Evolutionary conservation across 2,329 filamentous ascomycete species (phyloP).

Genomic region (Trichocomaceae sp.): DNA sequence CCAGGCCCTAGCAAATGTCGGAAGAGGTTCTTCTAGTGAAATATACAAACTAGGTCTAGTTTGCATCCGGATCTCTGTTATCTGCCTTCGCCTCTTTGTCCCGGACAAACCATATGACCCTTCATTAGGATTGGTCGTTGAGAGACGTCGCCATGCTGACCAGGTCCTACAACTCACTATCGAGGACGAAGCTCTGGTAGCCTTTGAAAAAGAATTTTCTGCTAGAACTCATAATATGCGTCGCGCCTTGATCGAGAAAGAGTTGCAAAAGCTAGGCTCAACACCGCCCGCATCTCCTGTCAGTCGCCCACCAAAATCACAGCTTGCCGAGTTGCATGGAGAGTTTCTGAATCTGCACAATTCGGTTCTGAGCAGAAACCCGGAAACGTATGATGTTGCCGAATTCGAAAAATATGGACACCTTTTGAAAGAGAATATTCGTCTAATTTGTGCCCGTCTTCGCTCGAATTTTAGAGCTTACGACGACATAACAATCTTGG

Average conservation of each 20-base stretch:
- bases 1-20: conserved; percentile 18
- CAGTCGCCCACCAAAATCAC: conserved; percentile 62
- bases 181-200: conserved; percentile 54
- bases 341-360: conserved; percentile 75
- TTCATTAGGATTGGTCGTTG: conserved; percentile 54
- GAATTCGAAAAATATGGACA: conserved; percentile 29
- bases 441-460: conserved; percentile 64
- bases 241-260: conserved; percentile 54
- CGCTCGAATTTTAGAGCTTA: conserved; percentile 67
- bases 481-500: conserved; percentile 73
- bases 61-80: conserved; percentile 70
- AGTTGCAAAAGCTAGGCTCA: conserved; percentile 58
- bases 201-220: conserved; percentile 62
- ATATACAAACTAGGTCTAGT: conserved; percentile 49
- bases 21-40: conserved; percentile 16
- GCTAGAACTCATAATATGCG: conserved; percentile 64
- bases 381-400: conserved; percentile 22
- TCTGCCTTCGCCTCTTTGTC: conserved; percentile 71
- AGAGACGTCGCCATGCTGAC: conserved; percentile 53
- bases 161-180: conserved; percentile 50
- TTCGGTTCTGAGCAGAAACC: conserved; percentile 46
- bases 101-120: conserved; percentile 85
- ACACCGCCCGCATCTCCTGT: conserved; percentile 62
- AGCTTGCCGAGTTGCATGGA: conserved; percentile 66
- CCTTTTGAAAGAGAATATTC: conserved; percentile 51